Evolutionary conservation across 2,329 filamentous ascomycete species (phyloP).

Genomic region (Diaporthe helianthi): DNA sequence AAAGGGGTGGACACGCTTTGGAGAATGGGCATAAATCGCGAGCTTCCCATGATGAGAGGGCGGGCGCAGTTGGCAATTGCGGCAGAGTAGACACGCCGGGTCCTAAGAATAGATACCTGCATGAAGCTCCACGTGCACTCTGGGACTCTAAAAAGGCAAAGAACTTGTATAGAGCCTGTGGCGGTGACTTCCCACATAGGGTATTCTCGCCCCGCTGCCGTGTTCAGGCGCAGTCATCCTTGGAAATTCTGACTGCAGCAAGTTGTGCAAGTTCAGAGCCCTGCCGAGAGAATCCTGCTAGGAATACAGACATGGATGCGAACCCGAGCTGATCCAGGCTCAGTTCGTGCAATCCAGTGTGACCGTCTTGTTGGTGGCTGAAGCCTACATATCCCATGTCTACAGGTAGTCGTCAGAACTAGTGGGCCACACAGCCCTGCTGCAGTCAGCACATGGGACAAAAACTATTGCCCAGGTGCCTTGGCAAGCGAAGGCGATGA

Average conservation of each 20-base stretch:
- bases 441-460: conserved; percentile 7
- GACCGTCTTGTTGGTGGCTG: not conserved
- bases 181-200: not conserved
- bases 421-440: not conserved
- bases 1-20: too few relatives aligned
- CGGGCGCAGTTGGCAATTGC: too few relatives aligned
- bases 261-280: not conserved
- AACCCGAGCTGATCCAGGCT: not conserved
- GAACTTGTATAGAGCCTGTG: not conserved
- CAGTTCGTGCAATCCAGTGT: not conserved
- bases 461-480: conserved; percentile 9
- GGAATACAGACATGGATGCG: not conserved
- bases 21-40: too few relatives aligned
- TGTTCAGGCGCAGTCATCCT: not conserved
- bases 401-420: not conserved
- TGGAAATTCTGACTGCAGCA: conserved; percentile 4
- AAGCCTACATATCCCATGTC: too few relatives aligned
- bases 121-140: not conserved
- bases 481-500: not conserved
- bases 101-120: not conserved
- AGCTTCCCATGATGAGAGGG: too few relatives aligned
- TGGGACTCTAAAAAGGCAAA: not conserved
- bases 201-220: too few relatives aligned
- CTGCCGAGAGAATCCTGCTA: not conserved
- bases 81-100: too few relatives aligned